A percentile compares a stretch with the other conserved stretches of the same genome.
Conservation (phyloP, 179 eudicot species). For the Silene noctiflora region DNA sequence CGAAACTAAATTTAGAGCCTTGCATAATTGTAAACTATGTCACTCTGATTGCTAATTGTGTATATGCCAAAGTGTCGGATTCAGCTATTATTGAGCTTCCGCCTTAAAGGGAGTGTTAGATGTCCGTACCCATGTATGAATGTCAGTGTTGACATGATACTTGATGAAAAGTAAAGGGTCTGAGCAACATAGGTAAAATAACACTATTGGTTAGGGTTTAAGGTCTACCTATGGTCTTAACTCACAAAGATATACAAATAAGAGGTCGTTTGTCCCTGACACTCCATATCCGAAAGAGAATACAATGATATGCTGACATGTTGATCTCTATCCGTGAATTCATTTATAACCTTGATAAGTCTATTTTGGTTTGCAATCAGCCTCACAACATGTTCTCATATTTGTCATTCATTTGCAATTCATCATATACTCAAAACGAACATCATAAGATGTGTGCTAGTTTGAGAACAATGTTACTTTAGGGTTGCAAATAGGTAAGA, state of each 20-base stretch:
- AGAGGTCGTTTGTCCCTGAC: too few relatives aligned
- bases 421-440: neutral
- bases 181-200: neutral
- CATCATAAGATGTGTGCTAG: neutral
- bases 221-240: slow-evolving; percentile 1
- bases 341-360: neutral
- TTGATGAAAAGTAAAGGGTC: neutral
- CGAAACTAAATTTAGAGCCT: neutral
- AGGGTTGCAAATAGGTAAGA: neutral
- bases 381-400: neutral
- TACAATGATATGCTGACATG: neutral
- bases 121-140: neutral
- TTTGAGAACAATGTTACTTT: neutral
- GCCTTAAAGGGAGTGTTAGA: neutral
- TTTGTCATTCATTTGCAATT: neutral
- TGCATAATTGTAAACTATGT: neutral
- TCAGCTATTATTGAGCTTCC: neutral
- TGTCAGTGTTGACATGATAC: neutral
- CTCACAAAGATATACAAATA: neutral
- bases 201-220: neutral
- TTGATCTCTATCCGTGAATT: neutral
- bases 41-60: neutral
- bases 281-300: too few relatives aligned
- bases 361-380: neutral
- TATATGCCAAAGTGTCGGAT: neutral